Base-by-base conservation (phyloP, 306 rosid genomes). In the Pterocarpus santalinus region DNA sequence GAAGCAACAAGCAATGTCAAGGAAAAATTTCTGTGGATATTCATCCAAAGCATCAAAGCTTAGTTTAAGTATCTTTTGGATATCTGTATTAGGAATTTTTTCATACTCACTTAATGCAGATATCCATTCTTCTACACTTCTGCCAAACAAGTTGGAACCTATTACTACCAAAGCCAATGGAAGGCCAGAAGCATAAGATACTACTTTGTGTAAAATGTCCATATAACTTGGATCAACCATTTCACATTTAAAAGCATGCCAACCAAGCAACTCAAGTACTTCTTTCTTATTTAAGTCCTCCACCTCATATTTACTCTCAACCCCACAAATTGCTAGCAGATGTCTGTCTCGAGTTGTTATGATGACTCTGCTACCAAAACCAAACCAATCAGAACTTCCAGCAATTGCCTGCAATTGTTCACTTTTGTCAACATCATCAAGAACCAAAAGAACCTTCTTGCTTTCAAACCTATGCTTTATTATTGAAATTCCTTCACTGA, bases 161-260 rank as follows among this genome's bases (percentile, higher is more conserved):
- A 64, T 76, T 14, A 80, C 70, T 47, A 80, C 74, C 44, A 85
- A 56, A 30, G 81, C 79, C 35, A 85, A 35, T 2, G 85, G 85
- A 53, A 75, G 79, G 1, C 85, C 82, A 3, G 49, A 35, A 15
- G 82, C 52, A 71, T 84, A 80, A 4, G 4, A 4, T 16, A 73
- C 35, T 36, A 4, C 68, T 0, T 47, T 2, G 0, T 57, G 58
- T 10, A 32, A 47, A 36, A 78, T 10, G 30, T 73, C 22, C 35
- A 2, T 7, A 7, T 65, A 73, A 10, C 43, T 6, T 30, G 65
- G 38, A 34, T 58, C 51, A n/a, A 55, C 36, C 12, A 14, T 16
- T 7, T 33, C 16, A 34, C 10, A 8, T 56, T 70, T 69, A 8
- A 84, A 80, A 28, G 81, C 79, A 11, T 80, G 61, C 85, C 84